A percentile compares a stretch with the other conserved stretches of the same genome.
Evolutionary conservation across 306 rosid species (phyloP).

Genomic region (Astragalus glycyphyllos): DNA sequence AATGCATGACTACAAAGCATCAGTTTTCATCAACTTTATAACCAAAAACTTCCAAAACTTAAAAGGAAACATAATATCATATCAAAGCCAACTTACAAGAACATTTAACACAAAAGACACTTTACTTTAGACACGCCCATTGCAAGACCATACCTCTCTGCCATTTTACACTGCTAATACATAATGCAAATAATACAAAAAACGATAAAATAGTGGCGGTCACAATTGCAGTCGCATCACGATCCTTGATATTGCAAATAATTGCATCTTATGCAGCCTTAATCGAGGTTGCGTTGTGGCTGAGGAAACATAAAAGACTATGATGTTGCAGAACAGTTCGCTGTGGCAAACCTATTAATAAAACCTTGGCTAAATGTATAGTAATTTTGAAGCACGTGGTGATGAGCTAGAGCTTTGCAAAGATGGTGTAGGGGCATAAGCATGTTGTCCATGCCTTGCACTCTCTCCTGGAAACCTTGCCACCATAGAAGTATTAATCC

Average conservation of each 20-base stretch:
- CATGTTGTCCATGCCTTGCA: conserved; percentile 57
- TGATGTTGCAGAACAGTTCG: too few species aligned
- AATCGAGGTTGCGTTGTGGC: neutral
- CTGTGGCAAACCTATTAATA: neutral
- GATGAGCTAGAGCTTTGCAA: conserved; percentile 57
- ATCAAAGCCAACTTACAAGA: conserved; percentile 27
- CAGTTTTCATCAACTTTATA: conserved; percentile 15
- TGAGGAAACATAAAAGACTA: too few species aligned
- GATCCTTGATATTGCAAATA: too few species aligned
- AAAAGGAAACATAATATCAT: neutral
- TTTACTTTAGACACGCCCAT: conserved; percentile 12
- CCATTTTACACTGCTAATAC: neutral
- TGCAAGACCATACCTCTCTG: conserved; percentile 12
- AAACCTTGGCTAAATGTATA: conserved; percentile 48
- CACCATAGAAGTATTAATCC: conserved; percentile 47
- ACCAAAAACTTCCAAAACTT: conserved; percentile 19
- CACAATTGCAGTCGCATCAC: too few species aligned
- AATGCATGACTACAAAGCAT: conserved; percentile 40
- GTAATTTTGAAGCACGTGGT: conserved; percentile 58
- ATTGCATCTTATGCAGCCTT: too few species aligned
- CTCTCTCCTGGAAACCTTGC: conserved; percentile 65
- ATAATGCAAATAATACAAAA: conserved; percentile 12
- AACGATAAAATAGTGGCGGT: neutral
- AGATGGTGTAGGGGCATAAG: conserved; percentile 46
- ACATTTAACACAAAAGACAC: conserved; percentile 15